A percentile compares a stretch with the other conserved stretches of the same genome.
These are phyloP conservation scores for Alternaria postmessia DNA, from an alignment of 2,329 filamentous ascomycete genomes.

Conservation along the genomic window DNA sequence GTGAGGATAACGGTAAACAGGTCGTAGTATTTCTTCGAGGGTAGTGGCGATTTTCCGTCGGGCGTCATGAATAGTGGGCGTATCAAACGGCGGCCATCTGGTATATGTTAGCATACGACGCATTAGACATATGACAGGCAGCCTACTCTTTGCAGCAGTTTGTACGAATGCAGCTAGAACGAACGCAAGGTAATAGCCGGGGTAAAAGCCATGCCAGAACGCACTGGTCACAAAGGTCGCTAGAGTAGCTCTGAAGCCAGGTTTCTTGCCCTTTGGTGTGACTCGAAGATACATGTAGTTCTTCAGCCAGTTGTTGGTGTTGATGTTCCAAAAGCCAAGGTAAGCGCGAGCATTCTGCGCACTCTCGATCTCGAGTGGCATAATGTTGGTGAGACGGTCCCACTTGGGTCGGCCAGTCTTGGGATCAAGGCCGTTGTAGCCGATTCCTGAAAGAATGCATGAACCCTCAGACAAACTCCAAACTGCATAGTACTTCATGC, in stretches of 20 bases:
- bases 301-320: slow-evolving; percentile 94
- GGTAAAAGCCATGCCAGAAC: slow-evolving; percentile 98
- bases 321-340: slow-evolving; percentile 96
- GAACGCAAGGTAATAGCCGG: slow-evolving; percentile 93
- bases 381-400: slow-evolving; percentile 90
- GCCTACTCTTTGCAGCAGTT: slow-evolving; percentile 90
- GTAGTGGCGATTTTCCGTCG: slow-evolving; percentile 63
- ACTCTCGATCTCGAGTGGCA: slow-evolving; percentile 82
- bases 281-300: slow-evolving; percentile 97
- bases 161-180: slow-evolving; percentile 90
- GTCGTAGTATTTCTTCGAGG: slow-evolving; percentile 88
- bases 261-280: slow-evolving; percentile 93
- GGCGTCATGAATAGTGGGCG: slow-evolving; percentile 92
- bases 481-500: slow-evolving; percentile 95
- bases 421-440: slow-evolving; percentile 91
- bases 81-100: slow-evolving; percentile 87
- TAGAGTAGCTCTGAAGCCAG: slow-evolving; percentile 91
- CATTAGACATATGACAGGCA: not conserved
- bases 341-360: slow-evolving; percentile 95
- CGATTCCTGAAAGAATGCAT: slow-evolving; percentile 91
- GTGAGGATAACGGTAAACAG: slow-evolving; percentile 76
- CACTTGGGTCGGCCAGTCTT: slow-evolving; percentile 85
- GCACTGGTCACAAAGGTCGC: slow-evolving; percentile 94
- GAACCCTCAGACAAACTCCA: slow-evolving; percentile 94
- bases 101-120: not conserved